These are phyloP conservation scores for Fusarium sp. DNA, from an alignment of 2,329 filamentous ascomycete species.

Conservation along the genomic window DNA sequence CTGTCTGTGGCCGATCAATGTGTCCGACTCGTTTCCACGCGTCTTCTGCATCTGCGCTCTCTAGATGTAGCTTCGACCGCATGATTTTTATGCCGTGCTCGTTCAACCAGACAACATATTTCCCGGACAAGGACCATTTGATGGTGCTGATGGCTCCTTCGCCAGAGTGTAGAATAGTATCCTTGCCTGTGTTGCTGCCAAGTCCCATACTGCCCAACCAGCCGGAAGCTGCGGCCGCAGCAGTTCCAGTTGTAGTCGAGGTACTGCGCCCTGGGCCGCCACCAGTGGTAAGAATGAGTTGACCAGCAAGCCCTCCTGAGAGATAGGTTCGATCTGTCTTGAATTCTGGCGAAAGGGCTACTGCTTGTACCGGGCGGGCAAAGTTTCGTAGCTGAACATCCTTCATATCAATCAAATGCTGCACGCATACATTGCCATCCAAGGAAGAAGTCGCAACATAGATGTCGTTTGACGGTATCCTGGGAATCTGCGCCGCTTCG, in stretches of 20 bases:
- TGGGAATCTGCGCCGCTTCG: conserved; percentile 72
- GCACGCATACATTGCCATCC: conserved; percentile 95
- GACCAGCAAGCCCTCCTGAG: conserved; percentile 90
- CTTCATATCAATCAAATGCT: conserved; percentile 87
- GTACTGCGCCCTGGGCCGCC: conserved; percentile 86
- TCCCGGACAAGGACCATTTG: conserved; percentile 94
- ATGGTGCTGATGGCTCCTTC: conserved; percentile 93
- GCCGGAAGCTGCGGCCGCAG: conserved; percentile 85
- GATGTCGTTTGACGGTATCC: conserved; percentile 89
- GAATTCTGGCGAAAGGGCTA: conserved; percentile 95
- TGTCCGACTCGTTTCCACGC: conserved; percentile 97
- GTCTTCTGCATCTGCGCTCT: conserved; percentile 81
- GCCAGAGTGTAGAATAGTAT: conserved; percentile 89
- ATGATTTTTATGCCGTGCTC: conserved; percentile 99
- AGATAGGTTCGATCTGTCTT: conserved; percentile 90
- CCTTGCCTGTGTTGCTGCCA: conserved; percentile 82
- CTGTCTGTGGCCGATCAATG: conserved; percentile 87
- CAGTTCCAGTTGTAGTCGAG: conserved; percentile 88
- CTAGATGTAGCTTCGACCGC: conserved; percentile 87
- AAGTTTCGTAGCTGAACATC: conserved; percentile 96
- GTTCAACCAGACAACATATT: conserved; percentile 95
- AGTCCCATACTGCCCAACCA: conserved; percentile 94
- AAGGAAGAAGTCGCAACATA: conserved; percentile 94
- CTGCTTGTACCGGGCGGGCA: conserved; percentile 89
- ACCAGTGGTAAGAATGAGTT: conserved; percentile 87